These are phyloP conservation scores for Cryptococcus sp. DNA, from an alignment of 1,284 basidiomycete genomes.

Conservation along the genomic window DNA sequence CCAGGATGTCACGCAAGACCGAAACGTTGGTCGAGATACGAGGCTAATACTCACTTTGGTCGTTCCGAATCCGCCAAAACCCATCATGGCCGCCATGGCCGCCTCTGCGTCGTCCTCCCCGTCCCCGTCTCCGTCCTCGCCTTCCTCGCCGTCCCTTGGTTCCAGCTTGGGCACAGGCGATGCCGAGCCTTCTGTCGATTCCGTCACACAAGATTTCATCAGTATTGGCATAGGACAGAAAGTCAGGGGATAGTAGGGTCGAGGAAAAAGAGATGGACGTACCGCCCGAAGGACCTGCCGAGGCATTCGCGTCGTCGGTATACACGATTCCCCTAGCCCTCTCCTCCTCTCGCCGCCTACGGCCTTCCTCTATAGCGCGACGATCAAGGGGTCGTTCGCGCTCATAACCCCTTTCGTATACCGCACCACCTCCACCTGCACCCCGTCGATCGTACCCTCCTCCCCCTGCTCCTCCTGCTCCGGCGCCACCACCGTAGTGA, in stretches of 20 bases:
- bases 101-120: conserved; percentile 63
- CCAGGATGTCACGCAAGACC: neutral
- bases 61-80: conserved; percentile 79
- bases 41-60: conserved; percentile 78
- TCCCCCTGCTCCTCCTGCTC: conserved; percentile 1
- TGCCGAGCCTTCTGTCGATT: neutral
- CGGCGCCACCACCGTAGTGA: conserved; percentile 2
- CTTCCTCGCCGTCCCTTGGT: conserved; percentile 33
- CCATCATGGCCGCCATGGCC: conserved; percentile 89
- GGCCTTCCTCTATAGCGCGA: conserved; percentile 50
- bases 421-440: conserved; percentile 13
- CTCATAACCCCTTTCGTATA: conserved; percentile 13
- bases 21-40: neutral
- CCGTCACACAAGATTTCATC: neutral
- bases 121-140: conserved; percentile 61
- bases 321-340: conserved; percentile 40
- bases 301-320: conserved; percentile 30
- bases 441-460: conserved; percentile 8
- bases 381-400: conserved; percentile 39
- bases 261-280: conserved; percentile 6
- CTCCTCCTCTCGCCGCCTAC: conserved; percentile 49
- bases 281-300: conserved; percentile 21
- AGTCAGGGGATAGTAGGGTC: too few species aligned
- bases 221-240: neutral
- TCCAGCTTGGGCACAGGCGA: conserved; percentile 4